Evolutionary conservation across 2,329 filamentous ascomycete genomes (phyloP).

Genomic region (Aspergillus transmontanensis): DNA sequence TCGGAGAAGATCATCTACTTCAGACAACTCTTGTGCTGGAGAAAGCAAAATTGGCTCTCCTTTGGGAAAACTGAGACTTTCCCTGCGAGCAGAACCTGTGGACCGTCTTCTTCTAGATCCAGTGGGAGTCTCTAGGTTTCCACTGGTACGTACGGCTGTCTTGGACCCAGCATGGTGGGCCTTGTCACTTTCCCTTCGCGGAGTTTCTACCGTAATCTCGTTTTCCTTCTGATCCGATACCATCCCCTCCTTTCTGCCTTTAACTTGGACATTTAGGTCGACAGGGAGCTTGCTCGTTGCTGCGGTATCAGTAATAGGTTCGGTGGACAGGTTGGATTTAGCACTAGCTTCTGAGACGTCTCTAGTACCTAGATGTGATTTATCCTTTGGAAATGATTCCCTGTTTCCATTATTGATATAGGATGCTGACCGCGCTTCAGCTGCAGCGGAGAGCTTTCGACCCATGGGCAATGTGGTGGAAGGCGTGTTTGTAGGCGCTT

Average conservation of each 20-base stretch:
- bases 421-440: slow-evolving; percentile 30
- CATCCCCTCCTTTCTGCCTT: slow-evolving; percentile 36
- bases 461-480: slow-evolving; percentile 24
- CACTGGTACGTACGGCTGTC: slow-evolving; percentile 22
- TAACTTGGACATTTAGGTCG: slow-evolving; percentile 37
- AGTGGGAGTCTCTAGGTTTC: slow-evolving; percentile 22
- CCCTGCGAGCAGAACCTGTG: slow-evolving; percentile 17
- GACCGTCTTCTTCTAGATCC: slow-evolving; percentile 31
- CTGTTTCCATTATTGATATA: slow-evolving; percentile 26
- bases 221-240: slow-evolving; percentile 27
- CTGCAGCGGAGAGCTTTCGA: slow-evolving; percentile 31
- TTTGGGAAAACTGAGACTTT: slow-evolving; percentile 20
- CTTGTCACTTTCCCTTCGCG: slow-evolving; percentile 23
- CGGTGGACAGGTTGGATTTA: slow-evolving; percentile 24
- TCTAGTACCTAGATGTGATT: slow-evolving; percentile 33
- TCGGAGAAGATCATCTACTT: slow-evolving; percentile 16
- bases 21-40: slow-evolving; percentile 25
- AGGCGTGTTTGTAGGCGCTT: slow-evolving; percentile 35
- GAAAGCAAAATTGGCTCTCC: slow-evolving; percentile 18
- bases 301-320: slow-evolving; percentile 22
- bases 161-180: slow-evolving; percentile 21
- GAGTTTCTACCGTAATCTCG: slow-evolving; percentile 18
- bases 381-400: slow-evolving; percentile 29
- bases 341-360: slow-evolving; percentile 36
- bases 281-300: slow-evolving; percentile 27